Evolutionary conservation across 1,284 basidiomycete species (phyloP).

Genomic region (Golubevia pallescens): DNA sequence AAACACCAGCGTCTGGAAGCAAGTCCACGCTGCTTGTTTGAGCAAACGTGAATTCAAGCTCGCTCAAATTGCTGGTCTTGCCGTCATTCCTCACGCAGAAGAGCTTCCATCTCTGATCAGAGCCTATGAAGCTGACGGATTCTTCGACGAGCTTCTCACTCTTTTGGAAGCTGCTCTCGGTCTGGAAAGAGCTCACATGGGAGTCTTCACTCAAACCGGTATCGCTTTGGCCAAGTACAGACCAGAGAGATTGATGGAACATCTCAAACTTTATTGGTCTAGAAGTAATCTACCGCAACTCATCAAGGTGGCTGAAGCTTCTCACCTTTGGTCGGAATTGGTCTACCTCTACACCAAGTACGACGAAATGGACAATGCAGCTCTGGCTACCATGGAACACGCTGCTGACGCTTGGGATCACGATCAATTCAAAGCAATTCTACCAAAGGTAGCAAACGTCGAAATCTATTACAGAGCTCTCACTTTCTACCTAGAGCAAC

Average conservation of each 20-base stretch:
- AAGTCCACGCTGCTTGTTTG: slow-evolving; percentile 97
- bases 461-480: slow-evolving; percentile 96
- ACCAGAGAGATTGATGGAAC: slow-evolving; percentile 98
- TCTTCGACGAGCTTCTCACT: slow-evolving; percentile 91
- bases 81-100: slow-evolving; percentile 72
- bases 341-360: slow-evolving; percentile 99
- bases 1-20: slow-evolving; percentile 99
- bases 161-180: slow-evolving; percentile 91
- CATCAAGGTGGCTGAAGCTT: slow-evolving; percentile 90
- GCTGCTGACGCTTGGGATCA: slow-evolving; percentile 98
- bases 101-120: slow-evolving; percentile 82
- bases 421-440: slow-evolving; percentile 80
- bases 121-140: slow-evolving; percentile 87
- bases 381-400: slow-evolving; percentile 95
- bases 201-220: slow-evolving; percentile 87
- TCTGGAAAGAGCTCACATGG: slow-evolving; percentile 89
- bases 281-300: slow-evolving; percentile 96
- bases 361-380: slow-evolving; percentile 96
- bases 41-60: slow-evolving; percentile 96
- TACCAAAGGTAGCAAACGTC: slow-evolving; percentile 80
- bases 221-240: slow-evolving; percentile 95
- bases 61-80: slow-evolving; percentile 76
- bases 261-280: slow-evolving; percentile 95
- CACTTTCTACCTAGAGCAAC: slow-evolving; percentile 88
- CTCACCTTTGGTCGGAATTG: slow-evolving; percentile 97